phyloP scores from a whole-genome alignment of 495 filamentous ascomycete genomes.

The Monascus purpureus region DNA sequence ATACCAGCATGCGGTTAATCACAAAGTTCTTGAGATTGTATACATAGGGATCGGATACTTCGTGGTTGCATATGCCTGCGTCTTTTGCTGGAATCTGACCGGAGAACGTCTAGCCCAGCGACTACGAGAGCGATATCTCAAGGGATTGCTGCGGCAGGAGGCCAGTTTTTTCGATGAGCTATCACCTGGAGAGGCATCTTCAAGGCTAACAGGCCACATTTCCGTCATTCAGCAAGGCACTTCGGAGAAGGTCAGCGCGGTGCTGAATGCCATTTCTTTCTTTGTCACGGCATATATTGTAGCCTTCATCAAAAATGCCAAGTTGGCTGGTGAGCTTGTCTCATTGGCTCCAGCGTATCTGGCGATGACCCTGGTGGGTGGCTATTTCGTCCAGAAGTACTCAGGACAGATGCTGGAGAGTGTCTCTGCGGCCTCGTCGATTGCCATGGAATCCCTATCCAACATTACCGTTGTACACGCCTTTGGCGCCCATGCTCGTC shows the following conservation, averaged over 20 bases:
- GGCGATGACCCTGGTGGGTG: constrained; percentile 48
- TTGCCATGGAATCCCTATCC: constrained; percentile 33
- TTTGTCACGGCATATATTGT: constrained; percentile 52
- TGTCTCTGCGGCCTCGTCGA: constrained; percentile 32
- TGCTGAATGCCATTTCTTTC: constrained; percentile 41
- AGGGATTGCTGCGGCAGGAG: constrained; percentile 44
- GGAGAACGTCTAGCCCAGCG: constrained; percentile 48
- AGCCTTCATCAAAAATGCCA: constrained; percentile 44
- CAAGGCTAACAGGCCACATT: constrained; percentile 45
- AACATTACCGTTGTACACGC: constrained; percentile 37
- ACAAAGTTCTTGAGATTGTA: constrained; percentile 45
- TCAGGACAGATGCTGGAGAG: constrained; percentile 36
- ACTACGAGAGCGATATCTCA: constrained; percentile 44
- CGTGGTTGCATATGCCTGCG: constrained; percentile 39
- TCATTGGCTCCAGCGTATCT: constrained; percentile 52
- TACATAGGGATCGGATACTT: constrained; percentile 51
- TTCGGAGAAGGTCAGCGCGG: constrained; percentile 53
- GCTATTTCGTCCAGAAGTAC: constrained; percentile 46
- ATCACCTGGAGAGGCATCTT: constrained; percentile 46
- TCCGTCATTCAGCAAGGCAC: constrained; percentile 47
- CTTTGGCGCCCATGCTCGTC: constrained; percentile 27
- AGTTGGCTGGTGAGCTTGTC: constrained; percentile 27
- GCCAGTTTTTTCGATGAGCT: constrained; percentile 45
- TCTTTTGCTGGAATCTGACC: constrained; percentile 44
- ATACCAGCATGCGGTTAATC: constrained; percentile 28